phyloP scores from a whole-genome alignment of 192 early-diverging fungal genomes.

The Entomortierella lignicola region DNA sequence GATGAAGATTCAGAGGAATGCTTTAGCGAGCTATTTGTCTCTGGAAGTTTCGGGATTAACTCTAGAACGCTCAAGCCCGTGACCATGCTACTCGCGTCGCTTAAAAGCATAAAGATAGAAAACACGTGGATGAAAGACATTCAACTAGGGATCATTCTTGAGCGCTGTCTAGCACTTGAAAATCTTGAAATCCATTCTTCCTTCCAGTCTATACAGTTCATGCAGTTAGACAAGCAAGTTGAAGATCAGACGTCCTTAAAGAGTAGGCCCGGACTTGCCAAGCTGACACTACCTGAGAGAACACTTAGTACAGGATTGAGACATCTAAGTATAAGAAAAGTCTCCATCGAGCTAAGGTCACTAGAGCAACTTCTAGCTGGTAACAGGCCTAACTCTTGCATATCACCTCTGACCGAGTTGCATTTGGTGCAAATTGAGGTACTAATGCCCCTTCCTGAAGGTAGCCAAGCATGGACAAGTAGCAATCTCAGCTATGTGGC shows the following conservation, averaged over 20 bases:
- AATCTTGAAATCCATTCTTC: conserved; percentile 8
- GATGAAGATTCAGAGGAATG: not conserved
- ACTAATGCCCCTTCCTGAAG: not conserved
- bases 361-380: conserved; percentile 8
- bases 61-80: not conserved
- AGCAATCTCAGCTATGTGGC: not conserved
- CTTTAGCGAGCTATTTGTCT: conserved; percentile 4
- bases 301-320: not conserved
- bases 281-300: not conserved
- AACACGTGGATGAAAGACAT: conserved; percentile 25
- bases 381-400: not conserved
- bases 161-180: not conserved
- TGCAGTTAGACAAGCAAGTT: not conserved
- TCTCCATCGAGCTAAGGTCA: not conserved
- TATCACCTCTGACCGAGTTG: conserved; percentile 4
- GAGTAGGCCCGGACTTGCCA: not conserved
- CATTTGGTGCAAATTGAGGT: not conserved
- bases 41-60: not conserved
- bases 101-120: conserved; percentile 11
- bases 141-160: not conserved
- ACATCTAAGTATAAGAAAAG: conserved; percentile 1
- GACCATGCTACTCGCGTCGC: not conserved
- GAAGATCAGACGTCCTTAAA: not conserved
- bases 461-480: not conserved
- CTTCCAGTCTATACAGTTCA: not conserved